Base-by-base conservation (phyloP, 495 filamentous ascomycete species). In the Daldinia caldariorum region DNA sequence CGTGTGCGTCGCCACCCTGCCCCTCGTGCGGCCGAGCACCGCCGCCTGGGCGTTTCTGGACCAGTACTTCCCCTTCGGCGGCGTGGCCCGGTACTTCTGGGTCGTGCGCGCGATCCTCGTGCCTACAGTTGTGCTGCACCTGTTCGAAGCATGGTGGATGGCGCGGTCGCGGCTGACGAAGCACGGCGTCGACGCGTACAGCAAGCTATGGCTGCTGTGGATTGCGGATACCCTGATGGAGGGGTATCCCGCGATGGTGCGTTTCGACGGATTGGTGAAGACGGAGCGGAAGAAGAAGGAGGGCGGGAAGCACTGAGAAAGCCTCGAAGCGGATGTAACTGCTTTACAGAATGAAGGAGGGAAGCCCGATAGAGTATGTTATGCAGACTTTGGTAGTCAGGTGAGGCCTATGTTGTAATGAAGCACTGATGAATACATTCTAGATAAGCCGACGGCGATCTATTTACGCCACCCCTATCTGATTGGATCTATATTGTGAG, bases 191-290 rank as follows among this genome's bases (percentile, higher is more conserved):
- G 61, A 58, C 53, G 55, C 70, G 7, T 75, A 74, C 1, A 72
- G 65, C 16, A 1, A 5, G 49, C 61, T 79, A 18, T 84, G 83
- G 83, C 77, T 55, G 54, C 8, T 67, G 35, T 85, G 83, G 83
- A 55, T 79, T 22, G 62, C 51, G 14, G 71, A 74, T 8, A 75
- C 73, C 6, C 82, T 83, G 38, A 14, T 81, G 3, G 83, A 84
- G 71, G 83, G 83, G 13, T 56, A 55, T 4, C 74, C 76, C 59
- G 63, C 77, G 0, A 79, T 84, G 58, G 45, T 31, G 63, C 69
- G 83, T 50, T 82, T 83, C 64, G 81, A 85, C 74, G 53, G 69
- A 9, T 12, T 83, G 8, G 76, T 80, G 8, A 55, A 70, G 70
- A 62, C 60, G 38, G 70, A 66, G 69, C 68, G 57, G 64, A 75